phyloP scores from a whole-genome alignment of 1,284 basidiomycete genomes.

The Leccinum griseonigrum region DNA sequence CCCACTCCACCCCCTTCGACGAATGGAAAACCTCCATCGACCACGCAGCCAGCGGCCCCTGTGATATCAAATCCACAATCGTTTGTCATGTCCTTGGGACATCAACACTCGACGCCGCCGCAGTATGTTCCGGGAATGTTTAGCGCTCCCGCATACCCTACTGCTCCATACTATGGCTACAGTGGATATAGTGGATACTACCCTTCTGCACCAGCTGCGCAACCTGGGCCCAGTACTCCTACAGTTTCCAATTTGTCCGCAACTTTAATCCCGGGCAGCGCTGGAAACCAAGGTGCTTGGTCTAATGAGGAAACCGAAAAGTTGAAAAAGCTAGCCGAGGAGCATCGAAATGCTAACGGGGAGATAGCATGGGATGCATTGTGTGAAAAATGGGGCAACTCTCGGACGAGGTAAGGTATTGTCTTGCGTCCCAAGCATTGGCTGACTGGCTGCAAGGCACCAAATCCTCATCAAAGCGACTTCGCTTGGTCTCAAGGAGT shows the following conservation, averaged over 20 bases:
- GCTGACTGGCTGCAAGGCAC: constrained; percentile 45
- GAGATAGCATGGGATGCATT: constrained; percentile 77
- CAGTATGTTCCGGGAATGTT: constrained; percentile 43
- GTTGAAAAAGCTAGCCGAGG: constrained; percentile 62
- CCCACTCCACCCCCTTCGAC: constrained; percentile 31
- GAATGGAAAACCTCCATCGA: constrained; percentile 26
- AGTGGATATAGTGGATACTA: constrained; percentile 38
- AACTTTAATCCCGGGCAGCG: constrained; percentile 33
- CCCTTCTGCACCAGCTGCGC: constrained; percentile 21
- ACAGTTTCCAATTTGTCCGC: constrained; percentile 21
- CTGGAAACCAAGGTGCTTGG: constrained; percentile 68
- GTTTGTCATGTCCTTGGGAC: constrained; percentile 64
- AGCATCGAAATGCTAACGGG: constrained; percentile 50
- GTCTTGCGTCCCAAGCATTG: background rate
- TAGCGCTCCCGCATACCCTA: constrained; percentile 48
- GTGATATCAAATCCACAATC: constrained; percentile 68
- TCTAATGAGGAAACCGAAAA: constrained; percentile 70
- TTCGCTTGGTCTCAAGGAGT: constrained; percentile 69
- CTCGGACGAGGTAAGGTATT: constrained; percentile 55
- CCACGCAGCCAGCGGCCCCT: constrained; percentile 30
- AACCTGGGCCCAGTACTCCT: constrained; percentile 29
- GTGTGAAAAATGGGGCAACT: constrained; percentile 66
- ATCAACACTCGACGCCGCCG: constrained; percentile 30
- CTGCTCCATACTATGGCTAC: constrained; percentile 56
- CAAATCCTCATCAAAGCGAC: constrained; percentile 79